A percentile compares a stretch with the other conserved stretches of the same genome.
phyloP scores from a whole-genome alignment of 306 rosid species.

The Medicago arabica region DNA sequence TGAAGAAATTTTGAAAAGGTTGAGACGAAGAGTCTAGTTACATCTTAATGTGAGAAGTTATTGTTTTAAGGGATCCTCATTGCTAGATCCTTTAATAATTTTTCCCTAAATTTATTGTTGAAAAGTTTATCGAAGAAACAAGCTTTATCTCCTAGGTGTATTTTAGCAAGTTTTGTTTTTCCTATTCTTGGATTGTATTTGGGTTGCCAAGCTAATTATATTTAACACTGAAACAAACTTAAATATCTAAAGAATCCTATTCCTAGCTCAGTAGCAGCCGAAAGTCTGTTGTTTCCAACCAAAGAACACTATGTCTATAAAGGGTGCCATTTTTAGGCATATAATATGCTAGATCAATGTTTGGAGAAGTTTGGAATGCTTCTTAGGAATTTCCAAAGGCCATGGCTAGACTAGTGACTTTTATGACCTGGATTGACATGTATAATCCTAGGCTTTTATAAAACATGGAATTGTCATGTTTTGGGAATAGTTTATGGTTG shows the following conservation, averaged over 20 bases:
- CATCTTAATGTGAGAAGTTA: background rate
- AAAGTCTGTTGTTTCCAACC: no score
- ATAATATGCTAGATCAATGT: background rate
- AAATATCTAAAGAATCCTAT: slow-evolving; percentile 18
- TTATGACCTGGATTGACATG: background rate
- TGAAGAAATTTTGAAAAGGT: background rate
- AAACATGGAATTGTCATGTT: background rate
- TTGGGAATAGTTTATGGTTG: slow-evolving; percentile 27
- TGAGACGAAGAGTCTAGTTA: background rate
- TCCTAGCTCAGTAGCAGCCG: no score
- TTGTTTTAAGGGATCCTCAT: background rate
- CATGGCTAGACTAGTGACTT: background rate
- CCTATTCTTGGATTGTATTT: slow-evolving; percentile 19
- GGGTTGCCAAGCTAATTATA: background rate
- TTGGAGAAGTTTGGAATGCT: background rate
- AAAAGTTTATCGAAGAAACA: background rate
- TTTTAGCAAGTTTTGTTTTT: slow-evolving; percentile 8
- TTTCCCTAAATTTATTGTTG: background rate
- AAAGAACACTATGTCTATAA: no score
- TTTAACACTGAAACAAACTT: background rate
- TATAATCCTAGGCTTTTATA: background rate
- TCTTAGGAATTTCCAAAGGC: background rate
- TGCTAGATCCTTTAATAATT: background rate
- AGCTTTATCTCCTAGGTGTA: no score
- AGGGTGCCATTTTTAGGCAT: background rate